Percentiles rank a stretch among this genome's conserved stretches.
Conservation (phyloP, 1,284 basidiomycete species). For the Boletus austroedulis region DNA sequence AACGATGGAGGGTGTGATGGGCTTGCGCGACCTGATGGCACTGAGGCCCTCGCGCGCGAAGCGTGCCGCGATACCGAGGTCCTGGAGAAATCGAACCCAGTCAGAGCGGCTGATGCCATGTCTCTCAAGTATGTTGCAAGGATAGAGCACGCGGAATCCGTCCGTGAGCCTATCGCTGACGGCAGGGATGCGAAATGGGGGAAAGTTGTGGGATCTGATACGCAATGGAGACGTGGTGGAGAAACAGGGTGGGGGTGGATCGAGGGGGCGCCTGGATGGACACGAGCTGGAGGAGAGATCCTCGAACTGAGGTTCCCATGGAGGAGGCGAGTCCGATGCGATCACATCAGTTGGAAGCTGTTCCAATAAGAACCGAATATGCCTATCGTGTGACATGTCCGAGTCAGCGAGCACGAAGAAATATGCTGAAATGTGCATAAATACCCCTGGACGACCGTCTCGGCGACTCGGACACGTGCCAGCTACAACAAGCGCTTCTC, state of each 20-base stretch:
- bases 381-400: slow-evolving; percentile 15
- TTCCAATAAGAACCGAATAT: slow-evolving; percentile 3
- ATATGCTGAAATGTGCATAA: no score
- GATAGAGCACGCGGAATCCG: slow-evolving; percentile 33
- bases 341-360: background rate
- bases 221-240: slow-evolving; percentile 32
- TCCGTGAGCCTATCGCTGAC: slow-evolving; percentile 20
- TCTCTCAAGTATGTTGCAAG: slow-evolving; percentile 19
- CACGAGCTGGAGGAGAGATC: slow-evolving; percentile 9
- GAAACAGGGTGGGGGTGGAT: slow-evolving; percentile 35
- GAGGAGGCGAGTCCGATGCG: slow-evolving; percentile 18
- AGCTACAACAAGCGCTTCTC: background rate
- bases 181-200: slow-evolving; percentile 29
- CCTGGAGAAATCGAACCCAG: slow-evolving; percentile 32
- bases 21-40: slow-evolving; percentile 24
- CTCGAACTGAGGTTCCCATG: slow-evolving; percentile 32
- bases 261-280: slow-evolving; percentile 23
- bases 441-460: no score
- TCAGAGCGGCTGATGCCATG: slow-evolving; percentile 31
- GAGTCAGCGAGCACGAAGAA: no score
- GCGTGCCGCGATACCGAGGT: slow-evolving; percentile 29
- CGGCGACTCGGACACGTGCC: slow-evolving; percentile 26
- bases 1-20: slow-evolving; percentile 11
- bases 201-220: slow-evolving; percentile 29
- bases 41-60: slow-evolving; percentile 23